Base-by-base conservation (phyloP, 805 yeast genomes). In the Hanseniaspora meyeri region DNA sequence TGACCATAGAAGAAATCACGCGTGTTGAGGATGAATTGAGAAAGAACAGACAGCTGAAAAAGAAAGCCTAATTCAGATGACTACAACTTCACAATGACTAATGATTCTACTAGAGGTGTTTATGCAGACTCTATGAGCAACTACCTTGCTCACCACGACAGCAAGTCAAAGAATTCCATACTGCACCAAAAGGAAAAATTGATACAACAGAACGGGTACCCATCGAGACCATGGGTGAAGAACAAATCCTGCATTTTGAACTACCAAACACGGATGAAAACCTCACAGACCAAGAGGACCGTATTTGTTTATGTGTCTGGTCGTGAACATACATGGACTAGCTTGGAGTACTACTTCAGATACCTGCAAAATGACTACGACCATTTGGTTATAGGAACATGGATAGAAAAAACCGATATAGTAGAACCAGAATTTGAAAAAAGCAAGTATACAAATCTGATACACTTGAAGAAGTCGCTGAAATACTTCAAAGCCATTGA, bases 291-390 rank as follows among this genome's bases (percentile, higher is more conserved):
- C 14, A 32, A 36, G 17, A 69, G 88, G 59, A 75, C 74, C 2
- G 74, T 83, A 11, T 67, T 79, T 65, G 80, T 83, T 46, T 83
- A 81, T 64, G 72, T 83, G 27, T 75, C 81, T 55, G 89, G 85
- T 5, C 71, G 87, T 58, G 72, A 72, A 51, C 87, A 81, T 67
- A 82, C 89, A 0, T 83, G 90, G 90, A 85, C 83, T 1, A 79
- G 87, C 3, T 70, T 82, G 9, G 89, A 83, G 65, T 83, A 87
- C 87, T 74, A 79, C 29, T 73, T 82, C 60, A 74, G 74, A 55
- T 71, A 74, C 40, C 70, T 79, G 34, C 69, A 80, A 19, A 78
- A 74, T 63, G 75, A 82, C 62, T 88, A 88, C 14, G 90, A 83
- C 64, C 75, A 81, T 12, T 66, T 83, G 19, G 76, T 83, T 12